Conservation (phyloP, 441 rosid genomes). For the Rhodomyrtus psidioides region DNA sequence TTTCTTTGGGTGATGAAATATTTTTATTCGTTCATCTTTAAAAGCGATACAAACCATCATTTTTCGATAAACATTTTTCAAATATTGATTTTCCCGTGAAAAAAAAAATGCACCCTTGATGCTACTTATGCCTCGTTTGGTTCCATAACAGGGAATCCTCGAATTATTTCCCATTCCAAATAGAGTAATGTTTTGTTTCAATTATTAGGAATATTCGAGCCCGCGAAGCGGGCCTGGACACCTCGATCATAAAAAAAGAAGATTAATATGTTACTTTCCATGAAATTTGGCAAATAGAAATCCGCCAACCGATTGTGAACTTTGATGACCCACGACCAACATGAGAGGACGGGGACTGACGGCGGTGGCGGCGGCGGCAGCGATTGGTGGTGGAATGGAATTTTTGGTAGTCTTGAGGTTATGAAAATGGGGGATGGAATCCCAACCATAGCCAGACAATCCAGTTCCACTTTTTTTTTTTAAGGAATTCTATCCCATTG, state of each 20-base stretch:
- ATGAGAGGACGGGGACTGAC: fast-evolving
- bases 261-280: not conserved
- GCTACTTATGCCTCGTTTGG: too few species aligned
- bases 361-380: not conserved
- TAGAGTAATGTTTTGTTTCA: not conserved
- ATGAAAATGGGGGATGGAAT: not conserved
- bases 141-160: not conserved
- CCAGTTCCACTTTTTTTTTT: not conserved
- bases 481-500: not conserved
- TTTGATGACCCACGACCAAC: not conserved
- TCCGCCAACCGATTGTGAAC: not conserved
- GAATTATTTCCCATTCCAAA: not conserved
- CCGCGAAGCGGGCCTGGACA: too few species aligned
- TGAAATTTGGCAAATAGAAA: not conserved
- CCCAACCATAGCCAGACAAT: not conserved
- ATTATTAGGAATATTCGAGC: not conserved
- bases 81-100: too few species aligned
- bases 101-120: too few species aligned
- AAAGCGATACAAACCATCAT: too few species aligned
- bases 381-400: not conserved
- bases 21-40: too few species aligned
- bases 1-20: too few species aligned
- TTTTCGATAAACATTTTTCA: too few species aligned
- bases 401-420: not conserved
- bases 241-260: too few species aligned